Conservation (phyloP, 2,329 filamentous ascomycete species). For the Bipolaris cookei region DNA sequence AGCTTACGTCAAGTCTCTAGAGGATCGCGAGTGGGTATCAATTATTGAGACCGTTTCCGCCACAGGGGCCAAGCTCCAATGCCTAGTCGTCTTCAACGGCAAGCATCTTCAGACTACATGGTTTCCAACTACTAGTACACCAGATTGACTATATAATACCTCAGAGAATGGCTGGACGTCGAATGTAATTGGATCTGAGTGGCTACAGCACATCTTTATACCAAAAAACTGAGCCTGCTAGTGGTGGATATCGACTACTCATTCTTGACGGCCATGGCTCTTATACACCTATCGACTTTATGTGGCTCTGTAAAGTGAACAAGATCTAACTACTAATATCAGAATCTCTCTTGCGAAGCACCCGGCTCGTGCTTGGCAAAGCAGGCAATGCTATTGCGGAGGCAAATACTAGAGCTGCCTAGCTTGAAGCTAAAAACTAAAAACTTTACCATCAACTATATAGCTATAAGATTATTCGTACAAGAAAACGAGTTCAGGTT, state of each 20-base stretch:
- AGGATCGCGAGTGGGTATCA: conserved; percentile 27
- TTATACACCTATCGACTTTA: conserved; percentile 14
- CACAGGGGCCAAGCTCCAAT: no score
- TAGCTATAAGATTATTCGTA: no score
- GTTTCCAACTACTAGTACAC: conserved; percentile 15
- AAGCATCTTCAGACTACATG: conserved; percentile 21
- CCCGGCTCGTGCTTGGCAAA: no score
- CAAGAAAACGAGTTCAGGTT: no score
- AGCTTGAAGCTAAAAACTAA: no score
- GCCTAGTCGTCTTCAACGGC: conserved; percentile 24
- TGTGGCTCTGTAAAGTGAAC: no score
- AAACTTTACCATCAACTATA: no score
- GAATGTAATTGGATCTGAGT: conserved; percentile 14
- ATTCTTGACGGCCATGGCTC: conserved; percentile 18
- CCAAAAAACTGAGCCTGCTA: no score
- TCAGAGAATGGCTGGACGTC: conserved; percentile 22
- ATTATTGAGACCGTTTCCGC: conserved; percentile 22
- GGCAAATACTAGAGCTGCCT: no score
- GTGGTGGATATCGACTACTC: conserved; percentile 3
- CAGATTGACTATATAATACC: conserved; percentile 18
- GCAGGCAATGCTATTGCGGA: no score
- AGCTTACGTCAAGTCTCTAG: conserved; percentile 23
- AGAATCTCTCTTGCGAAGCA: no score
- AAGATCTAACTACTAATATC: conserved; percentile 9
- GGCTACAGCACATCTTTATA: no score